Evolutionary conservation across 2,329 filamentous ascomycete species (phyloP), one percentile per base, ranked within the genome.

Genomic region (Salinomyces thailandicus): DNA sequence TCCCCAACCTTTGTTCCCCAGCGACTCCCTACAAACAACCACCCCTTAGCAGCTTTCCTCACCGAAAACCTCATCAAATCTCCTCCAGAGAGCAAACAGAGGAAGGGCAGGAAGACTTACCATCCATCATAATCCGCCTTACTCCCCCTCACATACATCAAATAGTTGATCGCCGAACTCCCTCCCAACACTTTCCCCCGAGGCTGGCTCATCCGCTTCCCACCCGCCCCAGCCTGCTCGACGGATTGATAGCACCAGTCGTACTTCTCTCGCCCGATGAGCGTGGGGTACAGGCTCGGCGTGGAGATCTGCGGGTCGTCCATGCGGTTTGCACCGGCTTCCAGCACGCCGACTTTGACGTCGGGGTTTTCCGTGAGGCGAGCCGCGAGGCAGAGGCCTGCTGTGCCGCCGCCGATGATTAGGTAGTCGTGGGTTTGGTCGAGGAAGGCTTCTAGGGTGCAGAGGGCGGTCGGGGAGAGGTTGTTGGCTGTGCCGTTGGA

Each of bases 151-250:
- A 59, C 50, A 38, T 56, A 42, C 37, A 57, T 55, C 5, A 55
- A 33, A 35, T 60, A 61, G 36, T 66, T 67, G 31, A 65, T 63
- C 0, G 54, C 60, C 16, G 50, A 57, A 4, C 19, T 29, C 8
- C 42, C 44, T 5, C 44, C 38, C 8, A 42, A 33, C 7, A 39
- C 31, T 17, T 38, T 37, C 19, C 44, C 63, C 14, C 61, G 50
- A 3, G 60, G 56, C 19, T 39, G 37, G n/a, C 6, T 7, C 37
- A 39, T 39, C n/a, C 18, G 5, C 32, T 39, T 39, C 16, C 24
- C 19, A 7, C 31, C 31, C 4, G 28, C 18, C 4, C 8, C 20
- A 4, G 47, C 39, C 36, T 58, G 50, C 0, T 45, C 44, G 5
- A 45, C 43, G 18, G 40, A 50, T 6, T 50, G 37, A 27, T 51